These are phyloP conservation scores for Cytauxzoon felis DNA, from an alignment of 169 alveolate species.

Conservation along the genomic window DNA sequence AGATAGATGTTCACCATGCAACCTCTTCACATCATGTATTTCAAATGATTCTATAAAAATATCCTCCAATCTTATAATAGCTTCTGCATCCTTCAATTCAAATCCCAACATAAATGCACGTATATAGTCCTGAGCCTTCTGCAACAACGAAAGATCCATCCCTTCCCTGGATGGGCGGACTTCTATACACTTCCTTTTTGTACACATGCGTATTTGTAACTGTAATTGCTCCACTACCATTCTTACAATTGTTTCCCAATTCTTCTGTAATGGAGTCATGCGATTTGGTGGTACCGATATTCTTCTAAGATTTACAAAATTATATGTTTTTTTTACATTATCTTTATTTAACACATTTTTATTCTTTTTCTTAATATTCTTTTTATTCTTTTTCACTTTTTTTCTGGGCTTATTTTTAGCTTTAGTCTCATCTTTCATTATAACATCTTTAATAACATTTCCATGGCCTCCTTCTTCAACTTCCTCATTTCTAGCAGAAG, in stretches of 20 bases:
- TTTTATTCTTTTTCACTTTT: constrained; percentile 21
- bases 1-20: constrained; percentile 96
- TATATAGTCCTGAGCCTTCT: constrained; percentile 92
- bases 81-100: constrained; percentile 97
- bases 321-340: constrained; percentile 13
- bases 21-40: constrained; percentile 95
- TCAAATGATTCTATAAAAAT: constrained; percentile 95
- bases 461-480: no score
- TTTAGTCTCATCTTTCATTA: not conserved
- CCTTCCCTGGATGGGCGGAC: constrained; percentile 61
- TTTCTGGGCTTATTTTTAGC: constrained; percentile 13
- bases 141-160: constrained; percentile 71
- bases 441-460: no score
- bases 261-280: constrained; percentile 55
- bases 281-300: constrained; percentile 62
- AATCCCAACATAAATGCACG: constrained; percentile 98
- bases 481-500: no score
- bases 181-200: constrained; percentile 63
- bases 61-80: constrained; percentile 96
- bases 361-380: constrained; percentile 40
- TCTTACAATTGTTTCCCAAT: constrained; percentile 59
- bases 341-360: constrained; percentile 1
- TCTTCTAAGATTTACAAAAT: constrained; percentile 44
- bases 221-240: constrained; percentile 59
- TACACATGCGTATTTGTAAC: constrained; percentile 67